Conservation (phyloP, 805 yeast genomes). For the Wickerhamomyces silvicola region DNA sequence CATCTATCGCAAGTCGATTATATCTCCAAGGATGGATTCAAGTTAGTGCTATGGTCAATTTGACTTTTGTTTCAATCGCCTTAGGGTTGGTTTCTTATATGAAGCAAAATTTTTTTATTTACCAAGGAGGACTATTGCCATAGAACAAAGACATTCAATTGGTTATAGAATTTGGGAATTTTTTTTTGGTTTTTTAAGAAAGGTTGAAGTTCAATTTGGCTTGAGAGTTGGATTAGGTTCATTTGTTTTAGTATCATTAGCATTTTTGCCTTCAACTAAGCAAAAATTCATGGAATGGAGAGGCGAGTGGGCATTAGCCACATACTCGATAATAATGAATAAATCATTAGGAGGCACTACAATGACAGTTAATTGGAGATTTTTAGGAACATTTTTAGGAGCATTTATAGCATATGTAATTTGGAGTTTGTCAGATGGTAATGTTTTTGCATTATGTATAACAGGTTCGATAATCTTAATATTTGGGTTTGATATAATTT, state of each 20-base stretch:
- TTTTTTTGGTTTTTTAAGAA: conserved; percentile 45
- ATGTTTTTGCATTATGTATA: conserved; percentile 44
- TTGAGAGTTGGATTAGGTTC: conserved; percentile 77
- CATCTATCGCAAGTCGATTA: conserved; percentile 42
- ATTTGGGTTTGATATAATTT: conserved; percentile 46
- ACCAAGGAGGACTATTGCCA: conserved; percentile 18
- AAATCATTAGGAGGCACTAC: conserved; percentile 81
- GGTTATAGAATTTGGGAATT: conserved; percentile 40
- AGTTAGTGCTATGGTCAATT: conserved; percentile 45
- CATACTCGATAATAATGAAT: conserved; percentile 78
- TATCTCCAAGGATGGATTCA: conserved; percentile 40
- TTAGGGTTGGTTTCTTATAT: conserved; percentile 62
- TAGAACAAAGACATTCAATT: conserved; percentile 11
- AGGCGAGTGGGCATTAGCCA: conserved; percentile 82
- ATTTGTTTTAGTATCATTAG: conserved; percentile 55
- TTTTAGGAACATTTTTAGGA: conserved; percentile 71
- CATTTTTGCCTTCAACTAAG: conserved; percentile 53
- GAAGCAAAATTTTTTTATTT: too few relatives aligned
- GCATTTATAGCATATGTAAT: conserved; percentile 52
- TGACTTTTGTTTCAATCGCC: conserved; percentile 46
- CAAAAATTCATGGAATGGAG: conserved; percentile 56
- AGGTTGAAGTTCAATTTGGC: conserved; percentile 73
- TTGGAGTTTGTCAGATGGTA: conserved; percentile 55
- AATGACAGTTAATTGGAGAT: conserved; percentile 67
- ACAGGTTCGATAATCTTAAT: conserved; percentile 35